A percentile compares a stretch with the other conserved stretches of the same genome.
phyloP scores from a whole-genome alignment of 2,329 filamentous ascomycete genomes.

The Talaromyces sp. region DNA sequence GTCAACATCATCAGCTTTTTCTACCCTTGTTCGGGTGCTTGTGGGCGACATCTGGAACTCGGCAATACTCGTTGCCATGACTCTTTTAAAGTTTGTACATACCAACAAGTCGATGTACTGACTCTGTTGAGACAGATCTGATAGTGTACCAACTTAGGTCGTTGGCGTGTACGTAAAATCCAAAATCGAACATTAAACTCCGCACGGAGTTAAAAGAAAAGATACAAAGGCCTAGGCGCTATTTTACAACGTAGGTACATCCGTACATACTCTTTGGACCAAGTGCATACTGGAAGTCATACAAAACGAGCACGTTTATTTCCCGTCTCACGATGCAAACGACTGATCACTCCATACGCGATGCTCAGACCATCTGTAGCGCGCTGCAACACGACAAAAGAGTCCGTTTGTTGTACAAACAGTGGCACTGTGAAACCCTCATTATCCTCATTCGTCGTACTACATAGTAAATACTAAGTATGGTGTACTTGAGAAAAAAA shows the following conservation, averaged over 20 bases:
- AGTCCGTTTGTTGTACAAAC: not conserved
- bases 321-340: not conserved
- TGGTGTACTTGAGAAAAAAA: not conserved
- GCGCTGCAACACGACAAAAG: not conserved
- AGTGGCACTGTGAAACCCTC: not conserved
- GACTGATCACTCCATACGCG: not conserved
- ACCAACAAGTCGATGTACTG: not conserved
- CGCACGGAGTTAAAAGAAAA: not conserved
- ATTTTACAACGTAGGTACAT: not conserved
- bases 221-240: no score
- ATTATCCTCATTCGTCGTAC: not conserved
- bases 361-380: not conserved
- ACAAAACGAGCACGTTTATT: conserved; percentile 7
- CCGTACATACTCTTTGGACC: not conserved
- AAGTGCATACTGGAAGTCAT: not conserved
- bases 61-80: not conserved
- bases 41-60: not conserved
- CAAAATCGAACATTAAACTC: not conserved
- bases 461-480: not conserved
- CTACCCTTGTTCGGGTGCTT: not conserved
- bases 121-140: not conserved
- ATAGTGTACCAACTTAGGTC: no score
- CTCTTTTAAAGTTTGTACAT: not conserved
- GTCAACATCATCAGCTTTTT: no score
- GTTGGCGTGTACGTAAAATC: not conserved